phyloP scores from a whole-genome alignment of 2,329 filamentous ascomycete genomes.

The Diaporthe helianthi region DNA sequence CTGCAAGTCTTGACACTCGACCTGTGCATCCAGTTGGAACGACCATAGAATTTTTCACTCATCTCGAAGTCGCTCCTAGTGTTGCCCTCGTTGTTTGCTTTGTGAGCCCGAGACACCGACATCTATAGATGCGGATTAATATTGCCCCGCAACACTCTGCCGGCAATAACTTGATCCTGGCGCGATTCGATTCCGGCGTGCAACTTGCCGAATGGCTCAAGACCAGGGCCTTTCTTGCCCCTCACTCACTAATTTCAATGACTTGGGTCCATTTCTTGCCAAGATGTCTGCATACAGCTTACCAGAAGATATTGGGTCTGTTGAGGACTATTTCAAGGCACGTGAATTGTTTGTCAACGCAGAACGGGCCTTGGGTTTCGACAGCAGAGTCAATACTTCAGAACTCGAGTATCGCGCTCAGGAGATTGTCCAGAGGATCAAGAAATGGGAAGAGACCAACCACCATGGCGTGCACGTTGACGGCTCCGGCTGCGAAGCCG shows the following conservation, averaged over 20 bases:
- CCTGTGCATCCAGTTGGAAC: neutral
- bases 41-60: neutral
- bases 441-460: slow-evolving; percentile 11
- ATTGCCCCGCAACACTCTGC: neutral
- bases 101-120: too few species aligned
- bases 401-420: neutral
- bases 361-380: neutral
- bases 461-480: slow-evolving; percentile 2
- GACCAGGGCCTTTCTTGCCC: neutral
- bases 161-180: neutral
- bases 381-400: neutral
- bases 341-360: slow-evolving; percentile 9
- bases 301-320: neutral
- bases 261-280: too few species aligned
- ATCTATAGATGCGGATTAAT: neutral
- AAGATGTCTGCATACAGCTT: neutral
- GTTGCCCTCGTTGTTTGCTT: neutral
- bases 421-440: neutral
- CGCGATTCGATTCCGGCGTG: neutral
- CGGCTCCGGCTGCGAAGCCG: slow-evolving; percentile 5
- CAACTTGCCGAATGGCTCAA: neutral
- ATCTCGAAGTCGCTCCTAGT: too few species aligned
- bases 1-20: neutral
- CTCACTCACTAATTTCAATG: too few species aligned
- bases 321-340: neutral